phyloP scores from a whole-genome alignment of 2,329 filamentous ascomycete genomes.

The Lomentospora prolificans region DNA sequence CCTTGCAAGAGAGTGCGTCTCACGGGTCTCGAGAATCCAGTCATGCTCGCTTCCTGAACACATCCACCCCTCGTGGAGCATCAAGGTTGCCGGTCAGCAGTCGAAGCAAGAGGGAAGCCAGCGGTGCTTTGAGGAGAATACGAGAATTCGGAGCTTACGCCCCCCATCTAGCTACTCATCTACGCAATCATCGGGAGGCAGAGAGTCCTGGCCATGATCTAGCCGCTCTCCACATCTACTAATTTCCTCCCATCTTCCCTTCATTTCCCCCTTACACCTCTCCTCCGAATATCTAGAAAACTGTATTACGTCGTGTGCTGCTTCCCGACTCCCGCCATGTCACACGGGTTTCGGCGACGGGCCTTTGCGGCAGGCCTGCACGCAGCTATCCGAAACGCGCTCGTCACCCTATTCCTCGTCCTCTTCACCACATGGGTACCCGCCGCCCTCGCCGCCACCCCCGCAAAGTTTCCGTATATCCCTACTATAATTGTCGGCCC shows the following conservation, averaged over 20 bases:
- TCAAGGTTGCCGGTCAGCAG: not conserved
- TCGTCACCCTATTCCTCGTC: not conserved
- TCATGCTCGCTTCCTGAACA: not conserved
- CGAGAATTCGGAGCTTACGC: not conserved
- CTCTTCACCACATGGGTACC: not conserved
- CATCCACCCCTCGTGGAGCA: not conserved
- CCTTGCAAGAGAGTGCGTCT: not conserved
- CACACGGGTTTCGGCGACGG: not conserved
- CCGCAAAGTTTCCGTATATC: conserved; percentile 59
- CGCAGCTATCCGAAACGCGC: not conserved
- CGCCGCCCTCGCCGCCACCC: conserved; percentile 13
- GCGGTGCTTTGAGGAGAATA: not conserved
- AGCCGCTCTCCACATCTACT: not conserved
- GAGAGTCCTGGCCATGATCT: not conserved
- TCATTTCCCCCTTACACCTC: not conserved
- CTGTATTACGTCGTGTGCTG: not conserved
- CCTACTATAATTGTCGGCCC: conserved; percentile 63
- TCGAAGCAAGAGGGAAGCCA: not conserved
- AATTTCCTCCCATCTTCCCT: not conserved
- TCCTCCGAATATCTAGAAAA: not conserved
- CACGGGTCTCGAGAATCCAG: not conserved
- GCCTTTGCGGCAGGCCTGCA: not conserved
- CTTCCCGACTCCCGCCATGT: conserved; percentile 2
- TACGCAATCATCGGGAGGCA: too few relatives aligned
- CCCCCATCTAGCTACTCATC: not conserved